Evolutionary conservation across 2,329 filamentous ascomycete species (phyloP).

Genomic region (Neopestalotiopsis rosae): DNA sequence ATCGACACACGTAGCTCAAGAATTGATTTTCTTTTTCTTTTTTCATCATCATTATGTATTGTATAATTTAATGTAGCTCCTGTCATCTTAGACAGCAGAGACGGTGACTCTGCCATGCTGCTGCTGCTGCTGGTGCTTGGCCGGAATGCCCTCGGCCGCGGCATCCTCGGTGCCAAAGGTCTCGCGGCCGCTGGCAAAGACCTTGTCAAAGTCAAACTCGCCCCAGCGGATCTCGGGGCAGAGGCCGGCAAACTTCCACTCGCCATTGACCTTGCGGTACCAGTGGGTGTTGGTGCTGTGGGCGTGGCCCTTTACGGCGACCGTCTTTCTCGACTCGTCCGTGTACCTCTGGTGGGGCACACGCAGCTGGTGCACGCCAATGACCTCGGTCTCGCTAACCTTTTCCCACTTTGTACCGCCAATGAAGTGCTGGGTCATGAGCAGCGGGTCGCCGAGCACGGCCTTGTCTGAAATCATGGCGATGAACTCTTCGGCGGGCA

Average conservation of each 20-base stretch:
- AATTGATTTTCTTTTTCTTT: background rate
- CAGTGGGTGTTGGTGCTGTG: constrained; percentile 63
- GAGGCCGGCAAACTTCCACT: constrained; percentile 66
- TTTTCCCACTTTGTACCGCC: constrained; percentile 63
- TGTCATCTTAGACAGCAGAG: background rate
- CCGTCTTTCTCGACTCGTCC: constrained; percentile 49
- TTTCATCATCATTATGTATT: background rate
- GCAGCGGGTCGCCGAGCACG: constrained; percentile 65
- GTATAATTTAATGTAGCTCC: background rate
- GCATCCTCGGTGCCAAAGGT: constrained; percentile 36
- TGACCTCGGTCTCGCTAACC: constrained; percentile 61
- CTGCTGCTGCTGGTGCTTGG: constrained; percentile 8
- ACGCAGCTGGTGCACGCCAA: constrained; percentile 66
- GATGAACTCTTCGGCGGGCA: constrained; percentile 67
- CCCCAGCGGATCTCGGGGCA: constrained; percentile 60
- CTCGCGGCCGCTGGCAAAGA: constrained; percentile 51
- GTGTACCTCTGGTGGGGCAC: constrained; percentile 68
- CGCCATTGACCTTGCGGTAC: constrained; percentile 62
- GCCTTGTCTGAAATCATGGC: constrained; percentile 60
- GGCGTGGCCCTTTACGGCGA: constrained; percentile 64
- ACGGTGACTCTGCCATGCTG: background rate
- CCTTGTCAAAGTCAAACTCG: constrained; percentile 62
- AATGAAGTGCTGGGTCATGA: constrained; percentile 71
- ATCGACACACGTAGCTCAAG: background rate
- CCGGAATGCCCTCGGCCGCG: constrained; percentile 4